These are phyloP conservation scores for Tulasnella sp. DNA, from an alignment of 768 basidiomycete genomes.

Conservation along the genomic window DNA sequence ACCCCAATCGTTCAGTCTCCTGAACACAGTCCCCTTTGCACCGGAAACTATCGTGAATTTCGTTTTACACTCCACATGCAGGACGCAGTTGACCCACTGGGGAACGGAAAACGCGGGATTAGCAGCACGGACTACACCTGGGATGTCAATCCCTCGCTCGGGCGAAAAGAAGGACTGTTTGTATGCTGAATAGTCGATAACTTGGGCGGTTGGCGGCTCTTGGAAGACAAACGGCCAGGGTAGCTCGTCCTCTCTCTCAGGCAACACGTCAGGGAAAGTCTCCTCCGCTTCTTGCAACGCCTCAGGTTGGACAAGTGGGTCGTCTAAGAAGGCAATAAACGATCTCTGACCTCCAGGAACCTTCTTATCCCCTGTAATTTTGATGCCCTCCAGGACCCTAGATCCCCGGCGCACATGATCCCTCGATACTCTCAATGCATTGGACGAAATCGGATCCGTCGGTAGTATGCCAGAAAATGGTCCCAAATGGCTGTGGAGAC, in stretches of 20 bases:
- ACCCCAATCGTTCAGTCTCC: not conserved
- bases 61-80: not conserved
- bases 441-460: not conserved
- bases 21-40: not conserved
- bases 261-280: not conserved
- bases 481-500: not conserved
- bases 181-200: not conserved
- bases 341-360: not conserved
- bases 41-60: not conserved
- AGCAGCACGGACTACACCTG: not conserved
- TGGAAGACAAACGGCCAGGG: not conserved
- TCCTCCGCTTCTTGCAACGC: not conserved
- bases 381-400: not conserved
- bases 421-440: not conserved
- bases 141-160: not conserved
- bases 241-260: not conserved
- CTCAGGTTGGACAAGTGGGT: not conserved
- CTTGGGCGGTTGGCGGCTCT: not conserved
- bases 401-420: not conserved
- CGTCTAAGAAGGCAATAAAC: not conserved
- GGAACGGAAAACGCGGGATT: not conserved
- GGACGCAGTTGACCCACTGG: not conserved
- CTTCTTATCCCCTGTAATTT: not conserved
- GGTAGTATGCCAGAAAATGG: not conserved
- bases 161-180: not conserved